Conservation (phyloP, 345 rosid genomes). For the Triadica sebifera region DNA sequence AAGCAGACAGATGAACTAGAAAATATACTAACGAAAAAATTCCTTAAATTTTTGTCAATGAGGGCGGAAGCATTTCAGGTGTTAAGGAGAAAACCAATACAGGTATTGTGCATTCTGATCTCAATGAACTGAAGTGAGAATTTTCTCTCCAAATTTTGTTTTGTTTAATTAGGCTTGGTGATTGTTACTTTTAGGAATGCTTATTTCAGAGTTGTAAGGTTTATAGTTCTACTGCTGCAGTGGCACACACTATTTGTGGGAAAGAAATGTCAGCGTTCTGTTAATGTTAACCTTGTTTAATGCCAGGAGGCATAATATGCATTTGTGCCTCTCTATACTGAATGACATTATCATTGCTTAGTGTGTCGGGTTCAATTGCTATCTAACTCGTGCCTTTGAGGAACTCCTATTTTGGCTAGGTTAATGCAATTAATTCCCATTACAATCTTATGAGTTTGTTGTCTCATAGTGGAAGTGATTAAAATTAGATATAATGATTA, state of each 20-base stretch:
- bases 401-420: neutral
- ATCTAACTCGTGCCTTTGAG: neutral
- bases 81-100: conserved; percentile 90
- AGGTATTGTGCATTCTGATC: conserved; percentile 40
- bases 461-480: neutral
- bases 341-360: neutral
- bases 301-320: neutral
- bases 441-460: neutral
- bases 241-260: neutral
- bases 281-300: neutral
- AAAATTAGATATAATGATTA: neutral
- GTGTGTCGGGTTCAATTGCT: neutral
- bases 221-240: neutral
- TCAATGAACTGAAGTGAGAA: conserved; percentile 12
- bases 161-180: conserved; percentile 10
- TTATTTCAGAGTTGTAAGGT: neutral
- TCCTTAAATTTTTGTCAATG: conserved; percentile 97
- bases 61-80: conserved; percentile 99
- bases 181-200: too few species aligned
- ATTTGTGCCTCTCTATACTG: neutral
- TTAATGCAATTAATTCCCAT: neutral
- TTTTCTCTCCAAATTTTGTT: neutral
- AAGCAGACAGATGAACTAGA: conserved; percentile 98
- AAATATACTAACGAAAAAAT: conserved; percentile 85
- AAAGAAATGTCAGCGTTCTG: neutral